Conservation (phyloP, 2,329 filamentous ascomycete genomes). For the Calycina herbarum region DNA sequence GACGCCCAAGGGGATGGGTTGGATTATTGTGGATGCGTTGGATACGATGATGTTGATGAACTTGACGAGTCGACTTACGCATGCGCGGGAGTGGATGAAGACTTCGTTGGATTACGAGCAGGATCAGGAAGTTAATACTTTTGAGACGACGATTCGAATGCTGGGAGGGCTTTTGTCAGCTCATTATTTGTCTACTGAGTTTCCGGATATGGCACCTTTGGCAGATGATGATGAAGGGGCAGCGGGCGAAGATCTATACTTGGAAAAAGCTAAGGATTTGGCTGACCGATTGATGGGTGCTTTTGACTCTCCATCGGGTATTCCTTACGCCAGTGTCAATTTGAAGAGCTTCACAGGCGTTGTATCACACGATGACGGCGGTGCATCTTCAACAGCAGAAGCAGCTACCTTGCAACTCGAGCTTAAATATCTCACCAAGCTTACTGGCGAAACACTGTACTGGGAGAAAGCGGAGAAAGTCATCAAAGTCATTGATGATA, state of each 20-base stretch:
- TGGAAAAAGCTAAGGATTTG: slow-evolving; percentile 93
- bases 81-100: slow-evolving; percentile 87
- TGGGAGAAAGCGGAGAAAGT: slow-evolving; percentile 92
- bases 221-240: slow-evolving; percentile 69
- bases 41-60: slow-evolving; percentile 99
- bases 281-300: slow-evolving; percentile 84
- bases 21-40: slow-evolving; percentile 96
- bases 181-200: slow-evolving; percentile 87
- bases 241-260: slow-evolving; percentile 84
- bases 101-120: slow-evolving; percentile 82
- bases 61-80: slow-evolving; percentile 77
- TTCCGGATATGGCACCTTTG: slow-evolving; percentile 76
- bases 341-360: slow-evolving; percentile 75
- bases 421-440: slow-evolving; percentile 93
- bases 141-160: slow-evolving; percentile 98
- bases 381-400: slow-evolving; percentile 92
- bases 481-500: slow-evolving; percentile 86
- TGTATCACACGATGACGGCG: slow-evolving; percentile 77
- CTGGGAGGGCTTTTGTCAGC: slow-evolving; percentile 88
- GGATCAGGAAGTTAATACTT: slow-evolving; percentile 93
- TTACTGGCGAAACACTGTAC: slow-evolving; percentile 89
- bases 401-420: slow-evolving; percentile 90
- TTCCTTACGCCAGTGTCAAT: slow-evolving; percentile 90
- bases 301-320: slow-evolving; percentile 81
- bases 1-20: slow-evolving; percentile 85